Evolutionary conservation across 805 yeast genomes (phyloP), one percentile per base, ranked within the genome.

Genomic region (Monosporozyma solicola): DNA sequence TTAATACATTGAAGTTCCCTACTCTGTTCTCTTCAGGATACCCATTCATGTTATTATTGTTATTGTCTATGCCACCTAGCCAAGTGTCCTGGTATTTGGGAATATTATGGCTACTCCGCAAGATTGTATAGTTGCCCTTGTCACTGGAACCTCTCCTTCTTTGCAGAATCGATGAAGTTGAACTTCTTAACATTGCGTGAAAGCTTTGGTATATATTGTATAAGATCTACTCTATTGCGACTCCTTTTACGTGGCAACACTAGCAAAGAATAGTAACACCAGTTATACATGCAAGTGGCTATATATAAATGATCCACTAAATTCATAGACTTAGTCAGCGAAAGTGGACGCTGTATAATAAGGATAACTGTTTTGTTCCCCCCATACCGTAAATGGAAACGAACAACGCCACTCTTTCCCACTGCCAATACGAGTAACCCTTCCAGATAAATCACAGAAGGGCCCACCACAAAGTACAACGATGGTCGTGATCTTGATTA

Each of bases 1-100:
- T 52, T 27, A 50, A 35, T 15, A 53, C 53, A 10, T 54, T 43
- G 20, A 55, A 54, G 29, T 53, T 55, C 16, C 57, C 59, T 11
- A 31, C 52, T 24, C 54, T 49, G 5, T 47, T 32, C 11, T 47
- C 57, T 13, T 47, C 46, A 15, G 27, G 37, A 29, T 35, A 48
- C 33, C 33, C 51, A 29, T 27, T 39, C 46, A 43, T 43, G 11
- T 24, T 24, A 43, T 43, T 43, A 24, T 24, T 13, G 9, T 29
- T 35, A 16, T 20, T 29, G 5, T 6, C 35, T 8, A 31, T 20
- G 20, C 20, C 20, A 20, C 20, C 20, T 20, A 20, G 20, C 20
- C 20, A 22, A 6, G 27, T 46, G 11, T 47, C 54, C 24, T 53
- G n/a, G 16, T 53, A 51, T 9, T 49, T 50, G 11, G 56, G 58